Base-by-base conservation (phyloP, 2,329 filamentous ascomycete species). In the Botrytis fragariae region DNA sequence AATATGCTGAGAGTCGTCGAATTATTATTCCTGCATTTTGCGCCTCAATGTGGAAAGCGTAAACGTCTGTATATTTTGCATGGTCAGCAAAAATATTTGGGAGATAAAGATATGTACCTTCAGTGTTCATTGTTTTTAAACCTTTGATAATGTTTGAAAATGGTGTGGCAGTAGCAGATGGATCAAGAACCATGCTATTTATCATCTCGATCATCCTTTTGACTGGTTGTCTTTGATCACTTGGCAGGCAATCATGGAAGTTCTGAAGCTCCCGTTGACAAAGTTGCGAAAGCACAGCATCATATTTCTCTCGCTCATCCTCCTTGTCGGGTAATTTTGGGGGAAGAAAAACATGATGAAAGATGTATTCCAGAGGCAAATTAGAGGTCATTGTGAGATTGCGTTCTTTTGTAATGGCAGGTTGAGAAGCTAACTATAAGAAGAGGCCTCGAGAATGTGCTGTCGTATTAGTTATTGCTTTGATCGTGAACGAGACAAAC, bases 21-120 rank as follows among this genome's bases (percentile, higher is more conserved):
- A 87, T 76, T 2, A 87, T 73, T 0, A 87, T 71, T 0, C 81
- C 85, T 1, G 85, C 83, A 76, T 88, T 88, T 74, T 88, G 86
- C 1, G 77, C 79, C 35, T 79, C 79, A 51, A 87, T 79, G 67
- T 86, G 80, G 2, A 87, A 74, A 0, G 82, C 81, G 12, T 84
- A 69, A 10, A 78, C 76, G 75, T 77, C 79, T 79, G 8, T 9
- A 67, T 25, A 25, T 4, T 64, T 9, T 60, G 2, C 4, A n/a
- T 22, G 25, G 20, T 65, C 29, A 68, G 45, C 25, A 42, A 32
- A 9, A 0, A 8, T 1, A 2, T 2, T 29, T 22, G 5, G 2
- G n/a, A 8, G 2, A 37, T 20, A 22, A 7, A 25, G 4, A 35
- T 37, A 5, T 12, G 45, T 37, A 71, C 57, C 69, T 48, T 63